phyloP scores from a whole-genome alignment of 306 rosid species.

The Dalbergia cochinchinensis region DNA sequence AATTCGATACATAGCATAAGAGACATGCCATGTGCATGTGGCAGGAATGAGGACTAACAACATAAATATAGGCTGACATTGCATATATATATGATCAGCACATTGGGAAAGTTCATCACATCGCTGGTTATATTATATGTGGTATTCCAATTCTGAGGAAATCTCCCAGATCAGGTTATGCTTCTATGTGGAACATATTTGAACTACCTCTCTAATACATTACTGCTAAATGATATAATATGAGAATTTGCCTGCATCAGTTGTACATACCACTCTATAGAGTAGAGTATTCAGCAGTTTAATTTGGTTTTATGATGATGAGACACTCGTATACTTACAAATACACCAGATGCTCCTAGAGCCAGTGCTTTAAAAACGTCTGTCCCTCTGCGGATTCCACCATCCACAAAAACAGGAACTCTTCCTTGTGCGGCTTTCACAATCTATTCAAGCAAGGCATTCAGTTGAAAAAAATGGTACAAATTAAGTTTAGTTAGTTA shows the following conservation, averaged over 20 bases:
- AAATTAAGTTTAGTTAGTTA: too few species aligned
- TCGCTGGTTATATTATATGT: background rate
- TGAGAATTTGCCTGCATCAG: too few species aligned
- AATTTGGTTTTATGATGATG: too few species aligned
- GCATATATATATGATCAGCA: background rate
- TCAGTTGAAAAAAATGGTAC: background rate
- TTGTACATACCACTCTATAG: too few species aligned
- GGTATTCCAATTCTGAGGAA: background rate
- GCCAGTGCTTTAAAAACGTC: slow-evolving; percentile 97
- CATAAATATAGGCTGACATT: too few species aligned
- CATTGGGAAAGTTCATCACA: background rate
- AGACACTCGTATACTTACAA: slow-evolving; percentile 59
- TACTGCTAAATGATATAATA: too few species aligned
- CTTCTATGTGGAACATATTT: too few species aligned
- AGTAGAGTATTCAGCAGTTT: too few species aligned
- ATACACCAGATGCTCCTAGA: slow-evolving; percentile 89
- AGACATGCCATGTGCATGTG: background rate
- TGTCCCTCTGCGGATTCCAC: slow-evolving; percentile 91
- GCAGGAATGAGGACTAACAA: too few species aligned
- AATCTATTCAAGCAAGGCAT: slow-evolving; percentile 53
- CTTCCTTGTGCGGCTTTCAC: slow-evolving; percentile 86
- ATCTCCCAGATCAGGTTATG: too few species aligned
- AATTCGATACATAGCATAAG: background rate
- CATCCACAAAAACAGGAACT: slow-evolving; percentile 90
- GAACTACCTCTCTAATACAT: too few species aligned